phyloP scores from a whole-genome alignment of 106 monocot genomes.

The Agapanthus africanus region DNA sequence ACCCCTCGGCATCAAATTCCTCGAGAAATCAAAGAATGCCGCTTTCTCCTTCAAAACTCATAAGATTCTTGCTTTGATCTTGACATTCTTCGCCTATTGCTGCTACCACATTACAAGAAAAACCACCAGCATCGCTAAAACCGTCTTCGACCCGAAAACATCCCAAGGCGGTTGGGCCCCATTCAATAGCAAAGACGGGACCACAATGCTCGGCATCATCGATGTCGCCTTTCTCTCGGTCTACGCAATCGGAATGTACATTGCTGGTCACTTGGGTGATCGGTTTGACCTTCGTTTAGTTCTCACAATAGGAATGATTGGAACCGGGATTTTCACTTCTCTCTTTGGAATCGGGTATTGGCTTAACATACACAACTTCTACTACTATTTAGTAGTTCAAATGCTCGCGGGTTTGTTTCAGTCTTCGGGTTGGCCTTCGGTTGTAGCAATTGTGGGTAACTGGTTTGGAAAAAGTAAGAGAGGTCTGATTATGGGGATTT shows the following conservation, averaged over 20 bases:
- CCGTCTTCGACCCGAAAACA: constrained; percentile 53
- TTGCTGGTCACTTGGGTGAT: constrained; percentile 69
- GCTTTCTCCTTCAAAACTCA: constrained; percentile 30
- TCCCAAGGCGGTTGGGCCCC: constrained; percentile 57
- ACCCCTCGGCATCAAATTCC: constrained; percentile 46
- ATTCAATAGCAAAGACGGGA: constrained; percentile 39
- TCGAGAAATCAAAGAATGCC: constrained; percentile 25
- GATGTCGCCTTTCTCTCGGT: constrained; percentile 67
- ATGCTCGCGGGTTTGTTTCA: constrained; percentile 71
- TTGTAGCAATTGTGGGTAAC: constrained; percentile 61
- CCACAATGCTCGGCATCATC: constrained; percentile 48
- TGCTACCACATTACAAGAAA: constrained; percentile 73
- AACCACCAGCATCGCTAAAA: constrained; percentile 75
- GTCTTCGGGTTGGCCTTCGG: constrained; percentile 75
- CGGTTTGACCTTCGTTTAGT: constrained; percentile 53
- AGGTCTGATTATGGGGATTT: constrained; percentile 77
- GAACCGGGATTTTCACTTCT: constrained; percentile 59
- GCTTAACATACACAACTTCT: constrained; percentile 55
- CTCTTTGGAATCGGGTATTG: constrained; percentile 75
- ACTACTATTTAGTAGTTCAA: constrained; percentile 50
- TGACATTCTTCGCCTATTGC: constrained; percentile 68
- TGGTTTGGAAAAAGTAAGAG: constrained; percentile 83
- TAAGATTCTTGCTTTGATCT: constrained; percentile 44
- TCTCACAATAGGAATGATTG: constrained; percentile 56
- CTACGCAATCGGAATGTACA: constrained; percentile 68